Evolutionary conservation across 2,329 filamentous ascomycete genomes (phyloP).

Genomic region (Aureobasidium vineae): DNA sequence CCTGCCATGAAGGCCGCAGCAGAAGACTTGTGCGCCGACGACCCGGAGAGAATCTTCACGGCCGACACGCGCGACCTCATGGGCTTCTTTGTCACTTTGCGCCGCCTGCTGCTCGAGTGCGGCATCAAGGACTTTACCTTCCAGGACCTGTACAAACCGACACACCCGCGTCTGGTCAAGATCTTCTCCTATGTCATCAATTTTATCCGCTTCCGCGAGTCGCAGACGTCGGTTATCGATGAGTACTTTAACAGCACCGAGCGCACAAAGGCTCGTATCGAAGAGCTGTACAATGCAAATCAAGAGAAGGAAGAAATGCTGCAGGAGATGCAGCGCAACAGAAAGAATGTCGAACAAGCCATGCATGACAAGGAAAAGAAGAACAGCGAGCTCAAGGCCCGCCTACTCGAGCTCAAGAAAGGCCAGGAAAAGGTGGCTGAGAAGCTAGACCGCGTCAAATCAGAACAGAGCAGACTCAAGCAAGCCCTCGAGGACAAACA

Average conservation of each 20-base stretch:
- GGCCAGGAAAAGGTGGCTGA: slow-evolving; percentile 81
- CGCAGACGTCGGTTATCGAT: slow-evolving; percentile 84
- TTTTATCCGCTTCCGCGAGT: slow-evolving; percentile 95
- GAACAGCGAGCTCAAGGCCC: slow-evolving; percentile 83
- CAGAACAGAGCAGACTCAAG: slow-evolving; percentile 74
- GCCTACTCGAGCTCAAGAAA: slow-evolving; percentile 73
- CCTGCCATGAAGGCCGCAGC: slow-evolving; percentile 92
- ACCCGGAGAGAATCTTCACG: slow-evolving; percentile 72
- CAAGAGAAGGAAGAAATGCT: slow-evolving; percentile 79
- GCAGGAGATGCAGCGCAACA: slow-evolving; percentile 75
- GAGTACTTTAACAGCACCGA: slow-evolving; percentile 91
- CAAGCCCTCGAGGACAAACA: slow-evolving; percentile 69
- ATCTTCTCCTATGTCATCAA: slow-evolving; percentile 99
- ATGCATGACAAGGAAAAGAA: slow-evolving; percentile 80
- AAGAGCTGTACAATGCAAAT: slow-evolving; percentile 80
- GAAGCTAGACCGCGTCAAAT: slow-evolving; percentile 77
- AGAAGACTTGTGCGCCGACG: slow-evolving; percentile 81
- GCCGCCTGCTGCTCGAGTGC: slow-evolving; percentile 76
- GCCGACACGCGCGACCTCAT: slow-evolving; percentile 89
- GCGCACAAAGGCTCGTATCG: slow-evolving; percentile 80
- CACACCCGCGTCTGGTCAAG: slow-evolving; percentile 83
- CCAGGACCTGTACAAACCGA: slow-evolving; percentile 85
- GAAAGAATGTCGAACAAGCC: slow-evolving; percentile 75
- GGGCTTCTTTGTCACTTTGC: slow-evolving; percentile 88
- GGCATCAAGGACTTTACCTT: slow-evolving; percentile 93